Conservation (phyloP, 2,329 filamentous ascomycete genomes). For the Aspergillus fructus region DNA sequence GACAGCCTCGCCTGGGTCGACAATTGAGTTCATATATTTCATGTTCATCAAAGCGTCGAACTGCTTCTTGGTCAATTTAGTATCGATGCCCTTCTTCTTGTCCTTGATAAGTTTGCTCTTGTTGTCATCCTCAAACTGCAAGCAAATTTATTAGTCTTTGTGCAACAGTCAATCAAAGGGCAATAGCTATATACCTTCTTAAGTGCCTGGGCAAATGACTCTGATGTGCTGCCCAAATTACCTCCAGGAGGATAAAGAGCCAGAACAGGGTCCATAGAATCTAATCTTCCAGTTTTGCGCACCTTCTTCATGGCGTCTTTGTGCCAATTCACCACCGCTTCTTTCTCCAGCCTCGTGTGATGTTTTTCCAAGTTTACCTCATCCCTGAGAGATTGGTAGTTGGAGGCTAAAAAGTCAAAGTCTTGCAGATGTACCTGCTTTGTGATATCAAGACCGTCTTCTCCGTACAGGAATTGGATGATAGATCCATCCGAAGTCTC, state of each 20-base stretch:
- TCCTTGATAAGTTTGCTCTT: slow-evolving; percentile 59
- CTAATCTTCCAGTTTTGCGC: slow-evolving; percentile 67
- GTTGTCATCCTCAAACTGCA: slow-evolving; percentile 76
- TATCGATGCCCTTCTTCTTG: slow-evolving; percentile 53
- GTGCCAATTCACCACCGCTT: slow-evolving; percentile 62
- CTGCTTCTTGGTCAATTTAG: slow-evolving; percentile 61
- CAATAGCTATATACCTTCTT: slow-evolving; percentile 48
- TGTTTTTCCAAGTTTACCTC: slow-evolving; percentile 67
- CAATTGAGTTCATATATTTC: slow-evolving; percentile 88
- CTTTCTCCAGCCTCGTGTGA: slow-evolving; percentile 59
- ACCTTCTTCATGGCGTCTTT: slow-evolving; percentile 74
- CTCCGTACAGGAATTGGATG: slow-evolving; percentile 93
- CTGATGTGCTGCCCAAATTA: slow-evolving; percentile 82
- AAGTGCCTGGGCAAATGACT: slow-evolving; percentile 74
- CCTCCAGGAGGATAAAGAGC: slow-evolving; percentile 72
- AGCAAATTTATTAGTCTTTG: slow-evolving; percentile 17
- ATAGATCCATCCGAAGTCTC: slow-evolving; percentile 85
- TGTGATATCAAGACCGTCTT: slow-evolving; percentile 90
- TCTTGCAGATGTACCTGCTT: slow-evolving; percentile 90
- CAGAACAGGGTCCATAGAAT: slow-evolving; percentile 72
- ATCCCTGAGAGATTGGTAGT: slow-evolving; percentile 76
- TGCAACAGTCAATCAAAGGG: background rate
- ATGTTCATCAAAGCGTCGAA: slow-evolving; percentile 83
- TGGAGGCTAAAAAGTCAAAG: slow-evolving; percentile 86
- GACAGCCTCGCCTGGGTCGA: slow-evolving; percentile 94